These are phyloP conservation scores for Aspergillus caelatus DNA, from an alignment of 2,329 filamentous ascomycete genomes.

Conservation along the genomic window DNA sequence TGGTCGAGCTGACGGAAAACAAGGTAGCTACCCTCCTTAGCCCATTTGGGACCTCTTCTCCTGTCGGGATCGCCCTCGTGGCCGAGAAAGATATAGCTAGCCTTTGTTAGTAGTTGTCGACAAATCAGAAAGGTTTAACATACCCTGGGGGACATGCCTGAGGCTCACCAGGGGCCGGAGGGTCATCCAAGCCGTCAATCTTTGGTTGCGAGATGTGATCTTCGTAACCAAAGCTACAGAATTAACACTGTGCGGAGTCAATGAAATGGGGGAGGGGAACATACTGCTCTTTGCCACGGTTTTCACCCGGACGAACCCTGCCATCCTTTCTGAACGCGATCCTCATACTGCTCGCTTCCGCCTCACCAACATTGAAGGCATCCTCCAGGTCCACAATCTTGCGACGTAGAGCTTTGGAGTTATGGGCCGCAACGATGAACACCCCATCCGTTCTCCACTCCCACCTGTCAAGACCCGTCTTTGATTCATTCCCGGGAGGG, in stretches of 20 bases:
- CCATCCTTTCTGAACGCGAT: slow-evolving; percentile 10
- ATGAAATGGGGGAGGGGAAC: background rate
- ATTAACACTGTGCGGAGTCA: background rate
- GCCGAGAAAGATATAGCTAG: slow-evolving; percentile 35
- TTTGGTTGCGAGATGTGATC: slow-evolving; percentile 48
- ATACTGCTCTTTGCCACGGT: slow-evolving; percentile 15
- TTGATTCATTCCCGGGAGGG: slow-evolving; percentile 9
- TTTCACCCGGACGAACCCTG: background rate
- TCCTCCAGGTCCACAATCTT: slow-evolving; percentile 16
- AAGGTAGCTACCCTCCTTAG: slow-evolving; percentile 49
- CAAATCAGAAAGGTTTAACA: background rate
- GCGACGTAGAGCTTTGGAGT: slow-evolving; percentile 9
- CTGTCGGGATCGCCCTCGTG: slow-evolving; percentile 19
- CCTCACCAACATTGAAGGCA: slow-evolving; percentile 14
- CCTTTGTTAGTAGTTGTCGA: fast-evolving
- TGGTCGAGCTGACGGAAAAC: slow-evolving; percentile 49
- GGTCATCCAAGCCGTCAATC: slow-evolving; percentile 32
- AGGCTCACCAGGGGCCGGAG: slow-evolving; percentile 30
- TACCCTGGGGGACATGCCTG: slow-evolving; percentile 35
- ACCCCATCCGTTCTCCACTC: slow-evolving; percentile 19
- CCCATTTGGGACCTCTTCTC: slow-evolving; percentile 39
- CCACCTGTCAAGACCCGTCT: slow-evolving; percentile 1
- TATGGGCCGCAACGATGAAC: slow-evolving; percentile 22
- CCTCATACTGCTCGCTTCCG: slow-evolving; percentile 9
- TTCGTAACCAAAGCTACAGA: slow-evolving; percentile 44